Base-by-base conservation (phyloP, 2,329 filamentous ascomycete genomes). In the Aspergillus udagawae region DNA sequence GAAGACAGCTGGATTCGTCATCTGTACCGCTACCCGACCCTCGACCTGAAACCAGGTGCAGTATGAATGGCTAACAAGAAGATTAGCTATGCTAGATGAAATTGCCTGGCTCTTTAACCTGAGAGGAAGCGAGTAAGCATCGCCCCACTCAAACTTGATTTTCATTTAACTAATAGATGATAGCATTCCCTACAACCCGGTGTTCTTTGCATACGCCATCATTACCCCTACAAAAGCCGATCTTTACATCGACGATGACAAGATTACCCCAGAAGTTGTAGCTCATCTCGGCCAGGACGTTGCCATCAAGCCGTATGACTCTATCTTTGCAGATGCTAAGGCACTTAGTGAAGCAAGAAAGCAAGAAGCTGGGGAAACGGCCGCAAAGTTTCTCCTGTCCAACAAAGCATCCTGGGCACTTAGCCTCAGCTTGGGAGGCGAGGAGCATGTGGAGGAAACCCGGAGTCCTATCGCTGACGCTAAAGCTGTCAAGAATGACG, bases 71-170 rank as follows among this genome's bases (percentile, higher is more conserved):
- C 62, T 66, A 59, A 69, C 58, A 29, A 53, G 57, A 20, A 53
- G 35, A 48, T 28, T 52, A 79, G 79, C 92, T 5, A 92, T 95
- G 87, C 84, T 99, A 47, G 94, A 99, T 68, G 94, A 99, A 75
- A 86, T 97, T 66, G 94, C 94, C 10, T 99, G 94, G 94, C 82
- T 99, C n/a, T 97, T 97, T 80, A 99, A 99, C 75, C 79, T 99
- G 51, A 87, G 94, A 65, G 94, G 94, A 66, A 94, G 83, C 73
- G 94, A 97, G 82, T 84, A 76, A 62, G 81, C 52, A 28, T 44
- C 14, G 3, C 14, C 14, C 29, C 9, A 17, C 8, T n/a, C 7
- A 0, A 20, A 9, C 9, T 47, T 27, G 5, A 6, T 10, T 9
- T 9, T 20, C 12, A 27, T 23, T 14, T 21, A 25, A 65, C 59